Percentiles rank a stretch among this genome's conserved stretches.
These are phyloP conservation scores for Suillus subaureus DNA, from an alignment of 768 basidiomycete species.

Conservation along the genomic window DNA sequence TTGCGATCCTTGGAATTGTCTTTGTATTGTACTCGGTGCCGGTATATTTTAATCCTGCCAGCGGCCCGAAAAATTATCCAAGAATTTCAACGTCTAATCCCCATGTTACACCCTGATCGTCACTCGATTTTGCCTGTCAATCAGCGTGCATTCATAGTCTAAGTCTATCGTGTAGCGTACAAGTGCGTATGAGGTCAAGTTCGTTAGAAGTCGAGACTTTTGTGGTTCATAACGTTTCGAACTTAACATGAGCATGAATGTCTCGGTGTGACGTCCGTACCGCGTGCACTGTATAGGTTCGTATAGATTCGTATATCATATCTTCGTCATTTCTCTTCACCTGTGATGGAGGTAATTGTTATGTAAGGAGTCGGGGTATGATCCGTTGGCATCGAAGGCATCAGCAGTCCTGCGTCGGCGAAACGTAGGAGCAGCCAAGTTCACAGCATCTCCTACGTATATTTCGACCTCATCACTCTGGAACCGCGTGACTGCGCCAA, in stretches of 20 bases:
- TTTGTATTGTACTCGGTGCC: conserved; percentile 5
- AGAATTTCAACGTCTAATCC: neutral
- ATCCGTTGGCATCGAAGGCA: neutral
- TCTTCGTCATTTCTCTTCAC: neutral
- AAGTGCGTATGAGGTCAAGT: neutral
- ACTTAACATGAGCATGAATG: neutral
- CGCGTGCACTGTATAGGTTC: neutral
- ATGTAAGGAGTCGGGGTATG: neutral
- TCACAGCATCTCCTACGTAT: neutral
- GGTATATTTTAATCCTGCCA: conserved; percentile 9
- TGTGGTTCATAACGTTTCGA: neutral
- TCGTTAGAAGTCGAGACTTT: neutral
- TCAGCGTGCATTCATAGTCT: neutral
- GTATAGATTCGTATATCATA: neutral
- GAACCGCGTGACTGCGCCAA: neutral
- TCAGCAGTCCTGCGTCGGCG: neutral
- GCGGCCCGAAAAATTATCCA: neutral
- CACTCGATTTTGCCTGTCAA: neutral
- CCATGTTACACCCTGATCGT: neutral
- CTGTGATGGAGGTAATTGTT: neutral
- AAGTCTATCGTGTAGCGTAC: neutral
- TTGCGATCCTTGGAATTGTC: conserved; percentile 4
- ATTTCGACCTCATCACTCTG: neutral
- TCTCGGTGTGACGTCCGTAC: neutral
- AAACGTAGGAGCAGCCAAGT: neutral